Percentiles rank a stretch among this genome's conserved stretches.
Evolutionary conservation across 129 eudicot species (phyloP).

Genomic region (Centella asiatica): DNA sequence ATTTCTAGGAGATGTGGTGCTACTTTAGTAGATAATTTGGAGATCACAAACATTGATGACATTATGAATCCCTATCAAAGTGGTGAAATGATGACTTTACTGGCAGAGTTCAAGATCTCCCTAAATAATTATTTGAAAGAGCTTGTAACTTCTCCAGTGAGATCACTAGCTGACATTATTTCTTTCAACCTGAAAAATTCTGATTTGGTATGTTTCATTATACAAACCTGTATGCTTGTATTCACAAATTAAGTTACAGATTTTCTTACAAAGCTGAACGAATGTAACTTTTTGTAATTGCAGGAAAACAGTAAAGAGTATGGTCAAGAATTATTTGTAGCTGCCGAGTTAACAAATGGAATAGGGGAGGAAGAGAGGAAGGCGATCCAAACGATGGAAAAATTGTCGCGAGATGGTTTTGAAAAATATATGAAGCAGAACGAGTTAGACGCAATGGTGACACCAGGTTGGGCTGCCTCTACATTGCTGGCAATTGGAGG

Average conservation of each 20-base stretch:
- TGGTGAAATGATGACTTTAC: constrained; percentile 26
- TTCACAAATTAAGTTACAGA: neutral
- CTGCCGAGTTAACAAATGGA: constrained; percentile 36
- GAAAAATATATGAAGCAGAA: constrained; percentile 29
- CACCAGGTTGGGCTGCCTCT: constrained; percentile 21
- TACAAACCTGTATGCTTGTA: neutral
- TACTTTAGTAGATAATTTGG: neutral
- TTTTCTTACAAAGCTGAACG: neutral
- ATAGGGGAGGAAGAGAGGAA: constrained; percentile 18
- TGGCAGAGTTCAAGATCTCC: constrained; percentile 45
- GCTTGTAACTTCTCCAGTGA: constrained; percentile 29
- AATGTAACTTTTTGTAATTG: neutral
- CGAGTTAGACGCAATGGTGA: constrained; percentile 41
- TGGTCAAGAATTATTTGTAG: constrained; percentile 27
- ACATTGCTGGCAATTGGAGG: constrained; percentile 39
- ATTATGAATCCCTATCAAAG: constrained; percentile 21
- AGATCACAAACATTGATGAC: neutral
- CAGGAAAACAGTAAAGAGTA: constrained; percentile 29
- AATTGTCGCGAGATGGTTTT: constrained; percentile 27
- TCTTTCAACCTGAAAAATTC: constrained; percentile 28
- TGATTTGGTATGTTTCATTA: constrained; percentile 16
- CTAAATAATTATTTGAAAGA: constrained; percentile 39
- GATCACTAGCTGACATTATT: constrained; percentile 26
- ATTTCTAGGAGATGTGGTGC: neutral
- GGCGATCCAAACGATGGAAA: constrained; percentile 16